phyloP scores from a whole-genome alignment of 176 grass and related monocot species.

The Oryza meyeriana region DNA sequence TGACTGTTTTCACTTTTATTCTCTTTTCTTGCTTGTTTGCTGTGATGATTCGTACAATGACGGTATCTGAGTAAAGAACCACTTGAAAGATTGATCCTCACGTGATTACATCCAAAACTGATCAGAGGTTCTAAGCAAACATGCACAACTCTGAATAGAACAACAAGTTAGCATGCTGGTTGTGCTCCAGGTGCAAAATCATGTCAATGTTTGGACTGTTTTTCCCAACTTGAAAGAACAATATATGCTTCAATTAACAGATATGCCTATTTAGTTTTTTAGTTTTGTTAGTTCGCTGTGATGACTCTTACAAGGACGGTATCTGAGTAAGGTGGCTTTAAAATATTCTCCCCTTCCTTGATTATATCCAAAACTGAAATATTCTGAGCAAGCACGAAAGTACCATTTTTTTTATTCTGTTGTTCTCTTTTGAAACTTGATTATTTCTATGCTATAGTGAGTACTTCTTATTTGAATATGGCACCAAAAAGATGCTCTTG shows the following conservation, averaged over 20 bases:
- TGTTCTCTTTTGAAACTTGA: too few relatives aligned
- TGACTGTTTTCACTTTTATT: background rate
- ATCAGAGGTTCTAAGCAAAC: background rate
- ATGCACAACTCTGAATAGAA: background rate
- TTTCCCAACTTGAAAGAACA: background rate
- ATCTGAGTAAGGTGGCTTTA: too few relatives aligned
- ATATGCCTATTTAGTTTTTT: too few relatives aligned
- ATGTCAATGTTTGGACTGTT: background rate
- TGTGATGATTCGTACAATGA: background rate
- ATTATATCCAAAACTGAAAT: too few relatives aligned
- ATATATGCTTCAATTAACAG: background rate
- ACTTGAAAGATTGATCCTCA: background rate
- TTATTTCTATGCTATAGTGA: too few relatives aligned
- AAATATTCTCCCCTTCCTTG: too few relatives aligned
- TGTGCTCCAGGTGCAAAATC: background rate
- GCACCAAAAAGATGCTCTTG: too few relatives aligned
- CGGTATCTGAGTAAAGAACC: background rate
- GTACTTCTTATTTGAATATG: too few relatives aligned
- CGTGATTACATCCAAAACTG: conserved; percentile 6
- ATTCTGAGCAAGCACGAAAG: too few relatives aligned
- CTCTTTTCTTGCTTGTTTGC: background rate
- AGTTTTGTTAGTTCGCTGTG: too few relatives aligned
- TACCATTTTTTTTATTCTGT: too few relatives aligned
- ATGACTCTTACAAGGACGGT: too few relatives aligned
- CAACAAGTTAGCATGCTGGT: background rate